Conservation (phyloP, 2,329 filamentous ascomycete genomes). For the Neurospora sp. region DNA sequence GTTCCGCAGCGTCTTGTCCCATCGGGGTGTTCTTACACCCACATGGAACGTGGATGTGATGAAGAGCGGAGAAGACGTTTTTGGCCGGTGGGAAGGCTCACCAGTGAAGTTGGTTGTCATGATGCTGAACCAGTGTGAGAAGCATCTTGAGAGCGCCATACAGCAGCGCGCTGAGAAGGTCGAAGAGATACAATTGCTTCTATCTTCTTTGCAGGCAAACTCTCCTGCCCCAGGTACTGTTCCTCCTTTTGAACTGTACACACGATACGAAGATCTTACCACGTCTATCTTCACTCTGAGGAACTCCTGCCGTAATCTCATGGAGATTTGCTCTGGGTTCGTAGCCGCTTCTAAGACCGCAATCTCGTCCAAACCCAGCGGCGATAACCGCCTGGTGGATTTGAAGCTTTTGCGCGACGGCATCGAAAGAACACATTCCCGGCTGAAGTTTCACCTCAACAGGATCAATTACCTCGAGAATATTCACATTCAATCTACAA, state of each 20-base stretch:
- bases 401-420: not conserved
- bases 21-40: not conserved
- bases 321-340: not conserved
- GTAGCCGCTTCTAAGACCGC: not conserved
- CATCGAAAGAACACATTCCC: not conserved
- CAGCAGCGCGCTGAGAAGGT: not conserved
- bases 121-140: not conserved
- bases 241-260: not conserved
- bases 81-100: not conserved
- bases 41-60: not conserved
- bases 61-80: not conserved
- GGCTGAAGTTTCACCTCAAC: not conserved
- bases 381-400: not conserved
- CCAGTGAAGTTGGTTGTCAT: rapidly evolving
- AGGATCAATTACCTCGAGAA: not conserved
- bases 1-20: not conserved
- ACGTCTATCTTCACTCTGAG: not conserved
- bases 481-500: not conserved
- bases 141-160: not conserved
- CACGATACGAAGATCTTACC: not conserved
- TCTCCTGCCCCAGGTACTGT: rapidly evolving
- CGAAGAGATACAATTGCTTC: not conserved
- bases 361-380: not conserved
- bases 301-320: not conserved
- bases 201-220: not conserved